Evolutionary conservation across 371 early-diverging fungal genomes (phyloP), one percentile per base, ranked within the genome.

Genomic region (Mortierella polycephala): DNA sequence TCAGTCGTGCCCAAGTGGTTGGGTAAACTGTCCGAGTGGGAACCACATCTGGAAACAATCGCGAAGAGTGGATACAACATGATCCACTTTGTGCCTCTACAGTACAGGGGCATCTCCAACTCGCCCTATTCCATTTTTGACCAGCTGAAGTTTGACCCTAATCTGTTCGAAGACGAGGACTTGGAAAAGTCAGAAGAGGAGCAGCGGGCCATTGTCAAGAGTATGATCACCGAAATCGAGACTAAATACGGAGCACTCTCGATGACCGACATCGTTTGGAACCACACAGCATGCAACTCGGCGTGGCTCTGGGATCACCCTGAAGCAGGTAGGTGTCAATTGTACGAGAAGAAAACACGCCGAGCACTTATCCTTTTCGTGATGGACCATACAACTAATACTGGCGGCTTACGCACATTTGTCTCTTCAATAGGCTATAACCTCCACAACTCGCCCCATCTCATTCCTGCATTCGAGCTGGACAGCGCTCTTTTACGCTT

Each of bases 251-350:
- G 91, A 7, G 88, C 96, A 41, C 79, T 98, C 46, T 88, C 91
- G 61, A 81, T 95, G 54, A 94, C 96, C 14, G 99, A 99, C 81
- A 91, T 99, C 62, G 99, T 99, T 2, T 98, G 96, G 96, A 99
- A 99, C 84, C 99, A 99, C 77, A 98, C 98, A 8, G 94, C 98
- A 39, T 87, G 90, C 82, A 93, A 97, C 75, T 93, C 94, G 12
- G 84, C 76, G 7, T 99, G 97, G 94, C 88, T 99, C 37, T 83
- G 90, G 68, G 90, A 95, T 40, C 98, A 98, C 80, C 99, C 99
- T 5, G 98, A 98, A 82, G 95, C 97, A 60, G 96, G 90, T 87
- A 82, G 59, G 45, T 62, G n/a, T n/a, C n/a, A n/a, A n/a, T n/a
- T n/a, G n/a, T n/a, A n/a, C 16, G 44, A 40, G 23, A 41, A 39